Evolutionary conservation across 2,329 filamentous ascomycete genomes (phyloP).

Genomic region (Colletotrichum sp.): DNA sequence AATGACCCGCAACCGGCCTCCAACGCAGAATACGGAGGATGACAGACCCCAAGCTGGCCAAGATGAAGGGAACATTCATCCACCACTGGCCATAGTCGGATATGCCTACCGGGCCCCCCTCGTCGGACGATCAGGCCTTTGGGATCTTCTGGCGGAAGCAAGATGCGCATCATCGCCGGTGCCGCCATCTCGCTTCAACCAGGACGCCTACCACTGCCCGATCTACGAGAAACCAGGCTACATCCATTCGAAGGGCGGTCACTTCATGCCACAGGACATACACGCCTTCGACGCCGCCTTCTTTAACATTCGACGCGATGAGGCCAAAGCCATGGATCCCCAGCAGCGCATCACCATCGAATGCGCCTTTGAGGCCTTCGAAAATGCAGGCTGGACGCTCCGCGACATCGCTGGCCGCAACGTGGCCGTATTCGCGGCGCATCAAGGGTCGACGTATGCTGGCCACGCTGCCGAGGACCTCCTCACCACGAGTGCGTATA

Average conservation of each 20-base stretch:
- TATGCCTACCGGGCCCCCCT: not conserved
- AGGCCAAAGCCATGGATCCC: conserved; percentile 37
- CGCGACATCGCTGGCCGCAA: conserved; percentile 28
- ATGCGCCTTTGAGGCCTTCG: conserved; percentile 36
- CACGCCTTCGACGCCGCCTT: conserved; percentile 29
- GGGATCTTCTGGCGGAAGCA: conserved; percentile 27
- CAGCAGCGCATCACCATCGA: conserved; percentile 39
- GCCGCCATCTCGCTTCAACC: conserved; percentile 22
- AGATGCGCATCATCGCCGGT: conserved; percentile 22
- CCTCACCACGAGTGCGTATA: conserved; percentile 17
- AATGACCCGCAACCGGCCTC: not conserved
- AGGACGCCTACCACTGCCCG: conserved; percentile 24
- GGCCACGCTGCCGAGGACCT: conserved; percentile 23
- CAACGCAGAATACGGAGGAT: not conserved
- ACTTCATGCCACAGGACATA: conserved; percentile 30
- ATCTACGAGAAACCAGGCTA: conserved; percentile 18
- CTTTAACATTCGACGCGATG: conserved; percentile 27
- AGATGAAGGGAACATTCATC: not conserved
- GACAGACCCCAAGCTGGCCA: not conserved
- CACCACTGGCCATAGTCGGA: not conserved
- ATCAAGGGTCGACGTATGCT: conserved; percentile 31
- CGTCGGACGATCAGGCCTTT: conserved; percentile 18
- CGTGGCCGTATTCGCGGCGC: conserved; percentile 36
- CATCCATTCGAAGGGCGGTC: conserved; percentile 26
- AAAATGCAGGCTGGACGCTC: conserved; percentile 34